Percentiles rank a stretch among this genome's conserved stretches.
phyloP scores from a whole-genome alignment of 2,329 filamentous ascomycete species.

The Chaetomiaceae sp. region DNA sequence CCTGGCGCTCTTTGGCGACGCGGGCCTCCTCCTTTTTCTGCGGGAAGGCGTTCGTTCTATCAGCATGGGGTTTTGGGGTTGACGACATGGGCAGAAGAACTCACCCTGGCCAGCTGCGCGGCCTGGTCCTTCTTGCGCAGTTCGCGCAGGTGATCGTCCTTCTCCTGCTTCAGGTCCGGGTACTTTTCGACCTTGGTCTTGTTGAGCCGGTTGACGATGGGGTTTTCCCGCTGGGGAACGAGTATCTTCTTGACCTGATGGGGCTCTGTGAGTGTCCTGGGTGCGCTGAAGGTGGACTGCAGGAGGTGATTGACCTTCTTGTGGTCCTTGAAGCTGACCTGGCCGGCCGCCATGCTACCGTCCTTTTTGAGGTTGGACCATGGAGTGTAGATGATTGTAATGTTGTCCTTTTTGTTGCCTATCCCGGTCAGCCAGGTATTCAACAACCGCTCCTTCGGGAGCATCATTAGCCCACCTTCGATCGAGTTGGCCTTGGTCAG shows the following conservation, averaged over 20 bases:
- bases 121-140: constrained; percentile 68
- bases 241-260: constrained; percentile 71
- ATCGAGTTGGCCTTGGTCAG: constrained; percentile 98
- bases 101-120: constrained; percentile 56
- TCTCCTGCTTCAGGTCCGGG: constrained; percentile 78
- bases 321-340: constrained; percentile 89
- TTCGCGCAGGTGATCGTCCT: constrained; percentile 69
- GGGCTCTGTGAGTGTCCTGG: neutral
- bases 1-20: constrained; percentile 73
- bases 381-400: constrained; percentile 94
- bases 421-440: neutral
- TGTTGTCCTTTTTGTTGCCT: constrained; percentile 98
- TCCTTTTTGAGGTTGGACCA: constrained; percentile 95
- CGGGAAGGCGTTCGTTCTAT: neutral
- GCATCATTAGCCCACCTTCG: constrained; percentile 67
- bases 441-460: neutral
- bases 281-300: neutral
- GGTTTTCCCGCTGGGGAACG: constrained; percentile 76
- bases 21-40: constrained; percentile 73
- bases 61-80: neutral
- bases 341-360: constrained; percentile 89
- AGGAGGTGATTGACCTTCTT: constrained; percentile 48
- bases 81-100: neutral
- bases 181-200: constrained; percentile 90
- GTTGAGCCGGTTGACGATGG: constrained; percentile 94